Base-by-base conservation (phyloP, 768 basidiomycete genomes). In the Mycena capillaripes region DNA sequence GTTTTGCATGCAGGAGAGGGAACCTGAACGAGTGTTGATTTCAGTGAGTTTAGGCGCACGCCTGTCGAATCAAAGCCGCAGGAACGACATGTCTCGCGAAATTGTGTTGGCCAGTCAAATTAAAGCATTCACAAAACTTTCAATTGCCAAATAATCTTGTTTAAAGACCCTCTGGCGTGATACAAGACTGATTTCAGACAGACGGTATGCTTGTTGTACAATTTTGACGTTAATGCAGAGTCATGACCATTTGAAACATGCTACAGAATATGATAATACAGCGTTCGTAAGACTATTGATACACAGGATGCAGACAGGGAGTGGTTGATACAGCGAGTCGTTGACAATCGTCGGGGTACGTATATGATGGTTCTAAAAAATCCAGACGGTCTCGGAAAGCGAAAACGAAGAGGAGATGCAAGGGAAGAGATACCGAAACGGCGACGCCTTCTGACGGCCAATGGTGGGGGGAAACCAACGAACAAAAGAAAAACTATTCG, bases 361-460 rank as follows among this genome's bases (percentile, higher is more conserved):
- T 30, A 27, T 40, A 46, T 29, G n/a, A 6, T 23, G n/a, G 58
- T 61, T 38, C 38, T 14, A 25, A 53, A 38, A 53, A 40, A 21
- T 36, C 6, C 29, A 34, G n/a, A 23, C 17, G 29, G 36, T 19
- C 21, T 19, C 8, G 25, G 30, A 36, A 30, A 59, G 23, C 17
- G 38, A 30, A 53, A 34, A 66, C 56, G 32, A 23, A 40, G 34
- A 27, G 9, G 55, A 44, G 44, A 57, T 36, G 40, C 19, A 17
- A 25, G 36, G n/a, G 21, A 32, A 46, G 27, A 59, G 57, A 67
- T 59, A 58, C 42, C 23, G 27, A 32, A 23, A 21, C 29, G 73
- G 69, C 73, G 29, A 71, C 73, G 73, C 60, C 73, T 50, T 53
- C n/a, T 36, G 73, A 46, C 73, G 73, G 73, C 69, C 73, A 68